Evolutionary conservation across 1,139 yeast genomes (phyloP).

Genomic region (Magnusiomyces paraingens): DNA sequence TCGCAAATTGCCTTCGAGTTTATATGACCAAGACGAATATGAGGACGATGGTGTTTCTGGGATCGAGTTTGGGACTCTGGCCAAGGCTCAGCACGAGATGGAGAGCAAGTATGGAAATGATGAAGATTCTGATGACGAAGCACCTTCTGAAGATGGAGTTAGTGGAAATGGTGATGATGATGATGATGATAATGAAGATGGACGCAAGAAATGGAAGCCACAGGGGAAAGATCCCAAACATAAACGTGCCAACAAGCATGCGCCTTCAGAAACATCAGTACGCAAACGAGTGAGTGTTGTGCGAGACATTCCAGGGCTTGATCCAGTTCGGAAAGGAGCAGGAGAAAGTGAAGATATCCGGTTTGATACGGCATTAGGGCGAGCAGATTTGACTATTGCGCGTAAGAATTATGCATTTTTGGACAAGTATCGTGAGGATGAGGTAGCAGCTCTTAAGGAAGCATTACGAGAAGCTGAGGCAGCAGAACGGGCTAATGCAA

Average conservation of each 20-base stretch:
- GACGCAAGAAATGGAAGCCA: too few species aligned
- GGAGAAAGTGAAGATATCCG: slow-evolving; percentile 61
- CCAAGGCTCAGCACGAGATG: slow-evolving; percentile 49
- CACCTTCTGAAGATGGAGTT: slow-evolving; percentile 17
- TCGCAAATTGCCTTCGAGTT: not conserved
- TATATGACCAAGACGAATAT: not conserved
- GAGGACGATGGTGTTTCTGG: slow-evolving; percentile 13
- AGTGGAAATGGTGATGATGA: slow-evolving; percentile 17
- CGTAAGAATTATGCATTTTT: slow-evolving; percentile 76
- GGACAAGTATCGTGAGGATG: slow-evolving; percentile 75
- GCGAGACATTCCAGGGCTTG: slow-evolving; percentile 70
- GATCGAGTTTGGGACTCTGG: slow-evolving; percentile 54
- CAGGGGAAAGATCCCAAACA: slow-evolving; percentile 6
- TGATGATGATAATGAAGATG: slow-evolving; percentile 17
- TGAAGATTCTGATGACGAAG: not conserved
- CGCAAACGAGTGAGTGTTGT: slow-evolving; percentile 65
- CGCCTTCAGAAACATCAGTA: slow-evolving; percentile 69
- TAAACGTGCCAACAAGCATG: slow-evolving; percentile 49
- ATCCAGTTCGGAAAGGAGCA: slow-evolving; percentile 18
- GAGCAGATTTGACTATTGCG: slow-evolving; percentile 56
- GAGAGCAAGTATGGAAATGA: slow-evolving; percentile 18
- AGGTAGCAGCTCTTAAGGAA: slow-evolving; percentile 36
- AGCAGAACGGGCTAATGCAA: slow-evolving; percentile 37
- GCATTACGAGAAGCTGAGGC: slow-evolving; percentile 43
- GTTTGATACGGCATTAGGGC: slow-evolving; percentile 85